phyloP scores from a whole-genome alignment of 1,284 basidiomycete genomes.

The Rhodotorula sp. region DNA sequence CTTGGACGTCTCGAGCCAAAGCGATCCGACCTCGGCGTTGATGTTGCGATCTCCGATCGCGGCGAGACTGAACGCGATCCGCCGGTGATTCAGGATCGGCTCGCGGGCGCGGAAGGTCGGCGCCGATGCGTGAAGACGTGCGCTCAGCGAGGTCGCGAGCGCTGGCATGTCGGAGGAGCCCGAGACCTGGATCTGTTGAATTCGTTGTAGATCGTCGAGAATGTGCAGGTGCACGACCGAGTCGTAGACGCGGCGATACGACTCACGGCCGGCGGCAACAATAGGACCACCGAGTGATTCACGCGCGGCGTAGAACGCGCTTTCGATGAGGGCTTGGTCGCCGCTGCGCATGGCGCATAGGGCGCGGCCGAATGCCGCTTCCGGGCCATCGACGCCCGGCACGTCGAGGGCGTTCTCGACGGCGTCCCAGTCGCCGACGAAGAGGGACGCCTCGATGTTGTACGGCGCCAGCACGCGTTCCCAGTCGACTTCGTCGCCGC shows the following conservation, averaged over 20 bases:
- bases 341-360: slow-evolving; percentile 71
- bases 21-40: slow-evolving; percentile 65
- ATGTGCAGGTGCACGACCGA: slow-evolving; percentile 82
- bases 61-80: slow-evolving; percentile 72
- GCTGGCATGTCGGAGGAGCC: not conserved
- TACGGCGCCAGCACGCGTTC: slow-evolving; percentile 72
- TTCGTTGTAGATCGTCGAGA: slow-evolving; percentile 80
- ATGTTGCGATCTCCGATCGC: slow-evolving; percentile 20
- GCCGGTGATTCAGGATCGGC: slow-evolving; percentile 81
- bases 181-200: slow-evolving; percentile 56
- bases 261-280: slow-evolving; percentile 70
- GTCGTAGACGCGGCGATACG: slow-evolving; percentile 84
- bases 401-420: slow-evolving; percentile 63
- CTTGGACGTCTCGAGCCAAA: slow-evolving; percentile 91
- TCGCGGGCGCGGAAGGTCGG: slow-evolving; percentile 92
- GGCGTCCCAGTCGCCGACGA: slow-evolving; percentile 88
- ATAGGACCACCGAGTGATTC: slow-evolving; percentile 75
- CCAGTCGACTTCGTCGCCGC: slow-evolving; percentile 74
- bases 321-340: slow-evolving; percentile 29
- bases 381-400: slow-evolving; percentile 56
- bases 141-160: slow-evolving; percentile 21
- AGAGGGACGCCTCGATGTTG: slow-evolving; percentile 91
- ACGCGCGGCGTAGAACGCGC: slow-evolving; percentile 67
- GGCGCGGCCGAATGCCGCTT: slow-evolving; percentile 75
- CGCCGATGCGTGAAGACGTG: slow-evolving; percentile 69